Conservation (phyloP, 208 protist species). For the Leishmania amazonensis region DNA sequence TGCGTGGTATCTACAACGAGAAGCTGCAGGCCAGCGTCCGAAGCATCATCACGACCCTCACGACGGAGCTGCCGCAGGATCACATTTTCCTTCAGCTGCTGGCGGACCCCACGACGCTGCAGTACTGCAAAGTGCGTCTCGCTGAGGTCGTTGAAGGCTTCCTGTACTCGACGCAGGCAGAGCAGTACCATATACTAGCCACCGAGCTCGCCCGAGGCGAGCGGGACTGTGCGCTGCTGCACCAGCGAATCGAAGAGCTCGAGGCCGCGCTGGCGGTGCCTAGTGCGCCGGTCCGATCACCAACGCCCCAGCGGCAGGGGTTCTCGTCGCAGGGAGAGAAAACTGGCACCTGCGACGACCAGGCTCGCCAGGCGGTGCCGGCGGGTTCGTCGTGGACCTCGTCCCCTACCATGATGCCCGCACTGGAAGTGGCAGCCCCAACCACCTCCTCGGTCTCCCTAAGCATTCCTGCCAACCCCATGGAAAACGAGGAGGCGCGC, state of each 20-base stretch:
- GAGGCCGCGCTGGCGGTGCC: constrained; percentile 24
- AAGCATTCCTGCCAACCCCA: constrained; percentile 34
- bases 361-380: background rate
- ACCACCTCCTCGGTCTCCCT: constrained; percentile 4
- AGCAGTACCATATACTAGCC: constrained; percentile 80
- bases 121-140: constrained; percentile 75
- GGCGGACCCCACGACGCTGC: constrained; percentile 59
- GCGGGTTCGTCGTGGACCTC: background rate
- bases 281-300: background rate
- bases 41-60: constrained; percentile 58
- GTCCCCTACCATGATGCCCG: background rate
- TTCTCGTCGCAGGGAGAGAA: background rate
- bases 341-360: background rate
- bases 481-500: constrained; percentile 50
- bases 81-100: constrained; percentile 82
- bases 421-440: background rate
- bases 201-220: constrained; percentile 63
- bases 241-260: constrained; percentile 39
- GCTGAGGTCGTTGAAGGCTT: constrained; percentile 83
- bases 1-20: constrained; percentile 67
- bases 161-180: constrained; percentile 69
- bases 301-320: constrained; percentile 3
- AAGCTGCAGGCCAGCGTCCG: constrained; percentile 68
- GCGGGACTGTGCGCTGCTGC: constrained; percentile 39
- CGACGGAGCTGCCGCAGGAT: constrained; percentile 64